Base-by-base conservation (phyloP, 495 filamentous ascomycete genomes). In the Aspergillus kassunensis region DNA sequence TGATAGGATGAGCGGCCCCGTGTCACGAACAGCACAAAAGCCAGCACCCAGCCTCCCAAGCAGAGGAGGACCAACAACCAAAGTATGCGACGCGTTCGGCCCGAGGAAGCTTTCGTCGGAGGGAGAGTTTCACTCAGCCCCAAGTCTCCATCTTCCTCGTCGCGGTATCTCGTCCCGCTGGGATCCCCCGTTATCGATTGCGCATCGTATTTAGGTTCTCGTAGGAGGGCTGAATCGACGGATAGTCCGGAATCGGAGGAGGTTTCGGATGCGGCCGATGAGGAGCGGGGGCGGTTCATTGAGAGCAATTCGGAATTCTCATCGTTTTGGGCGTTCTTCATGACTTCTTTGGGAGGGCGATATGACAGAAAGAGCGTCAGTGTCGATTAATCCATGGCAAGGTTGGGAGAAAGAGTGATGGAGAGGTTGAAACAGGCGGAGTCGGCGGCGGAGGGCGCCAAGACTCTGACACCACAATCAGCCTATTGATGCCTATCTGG, bases 31-130 rank as follows among this genome's bases (percentile, higher is more conserved):
- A 88, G 69, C 33, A 86, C 74, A 33, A 97, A 76, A 0, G 89
- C 90, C 43, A 91, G 64, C 11, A 88, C 58, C 93, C 93, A 98
- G 45, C 84, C 84, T 7, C 84, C 86, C 18, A 90, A 62, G 62
- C 88, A 83, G 21, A 92, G 60, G 12, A 72, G 70, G 6, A 80
- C 80, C 18, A 91, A 56, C 25, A 88, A 71, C 71, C 89, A 89
- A 33, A 97, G 64, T 24, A 85, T 64, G 44, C 82, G 76, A 56
- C 84, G 80, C 43, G 83, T 73, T 49, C 78, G 64, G 49, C 40
- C 63, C 23, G 58, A 52, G 11, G 69, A 63, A 2, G 62, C 65
- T 45, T 58, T 65, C 11, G 55, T 48, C 4, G 57, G 52, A 19
- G 65, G 47, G 21, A 71, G 61, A 4, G 71, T 63, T 41, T 69